Percentiles rank a stretch among this genome's conserved stretches.
Conservation (phyloP, 805 yeast species). For the Candida berthetii region DNA sequence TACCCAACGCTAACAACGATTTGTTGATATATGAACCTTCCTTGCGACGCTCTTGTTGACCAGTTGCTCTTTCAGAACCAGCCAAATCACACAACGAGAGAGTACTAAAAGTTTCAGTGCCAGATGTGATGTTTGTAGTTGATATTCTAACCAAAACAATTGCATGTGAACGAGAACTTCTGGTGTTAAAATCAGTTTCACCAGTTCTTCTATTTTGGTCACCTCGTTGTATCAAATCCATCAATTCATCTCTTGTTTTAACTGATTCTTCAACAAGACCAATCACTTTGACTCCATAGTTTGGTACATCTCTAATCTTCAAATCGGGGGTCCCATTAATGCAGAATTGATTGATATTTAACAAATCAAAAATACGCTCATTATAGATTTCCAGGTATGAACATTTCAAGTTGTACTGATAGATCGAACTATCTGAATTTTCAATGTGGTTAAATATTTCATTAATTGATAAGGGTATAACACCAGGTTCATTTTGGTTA, state of each 20-base stretch:
- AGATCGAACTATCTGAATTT: conserved; percentile 15
- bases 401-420: conserved; percentile 42
- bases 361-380: conserved; percentile 80
- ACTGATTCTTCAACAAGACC: conserved; percentile 68
- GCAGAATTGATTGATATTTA: conserved; percentile 28
- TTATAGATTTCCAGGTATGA: conserved; percentile 89
- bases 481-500: conserved; percentile 53
- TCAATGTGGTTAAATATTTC: conserved; percentile 47
- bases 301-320: conserved; percentile 70
- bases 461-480: conserved; percentile 70
- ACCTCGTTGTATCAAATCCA: conserved; percentile 57
- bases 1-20: conserved; percentile 82
- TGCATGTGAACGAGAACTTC: conserved; percentile 91
- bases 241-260: conserved; percentile 49
- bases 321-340: conserved; percentile 36
- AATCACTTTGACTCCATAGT: conserved; percentile 64
- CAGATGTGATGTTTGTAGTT: conserved; percentile 32
- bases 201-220: conserved; percentile 74
- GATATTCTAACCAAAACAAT: conserved; percentile 64
- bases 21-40: conserved; percentile 94
- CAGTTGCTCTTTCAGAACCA: conserved; percentile 86
- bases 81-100: conserved; percentile 92
- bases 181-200: conserved; percentile 62
- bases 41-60: conserved; percentile 66
- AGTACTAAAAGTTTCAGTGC: conserved; percentile 41